Percentiles rank a stretch among this genome's conserved stretches.
These are phyloP conservation scores for Colletotrichum scovillei DNA, from an alignment of 2,329 filamentous ascomycete genomes.

Conservation along the genomic window DNA sequence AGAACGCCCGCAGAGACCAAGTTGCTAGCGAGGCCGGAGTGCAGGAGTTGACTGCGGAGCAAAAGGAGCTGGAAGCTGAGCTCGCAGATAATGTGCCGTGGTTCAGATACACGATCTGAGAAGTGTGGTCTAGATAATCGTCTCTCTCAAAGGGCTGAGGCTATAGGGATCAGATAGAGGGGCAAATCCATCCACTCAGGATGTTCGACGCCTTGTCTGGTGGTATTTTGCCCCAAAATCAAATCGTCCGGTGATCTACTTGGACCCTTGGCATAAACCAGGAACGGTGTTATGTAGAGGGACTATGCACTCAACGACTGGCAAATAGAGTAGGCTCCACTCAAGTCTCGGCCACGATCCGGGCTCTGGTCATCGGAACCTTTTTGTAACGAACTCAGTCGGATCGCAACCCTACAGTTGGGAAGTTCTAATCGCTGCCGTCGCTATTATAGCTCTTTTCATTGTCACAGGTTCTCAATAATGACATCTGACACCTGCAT, in stretches of 20 bases:
- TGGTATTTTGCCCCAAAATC: neutral
- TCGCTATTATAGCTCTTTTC: no score
- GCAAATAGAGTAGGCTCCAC: neutral
- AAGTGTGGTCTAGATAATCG: fast-evolving
- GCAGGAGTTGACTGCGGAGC: slow-evolving; percentile 42
- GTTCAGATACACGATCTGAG: slow-evolving; percentile 44
- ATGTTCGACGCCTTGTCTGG: neutral
- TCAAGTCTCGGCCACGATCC: no score
- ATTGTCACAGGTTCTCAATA: no score
- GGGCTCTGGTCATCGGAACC: no score
- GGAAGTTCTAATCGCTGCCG: no score
- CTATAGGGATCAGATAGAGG: neutral
- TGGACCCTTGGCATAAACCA: neutral
- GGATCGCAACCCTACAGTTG: no score
- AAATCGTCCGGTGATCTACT: neutral
- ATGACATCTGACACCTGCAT: no score
- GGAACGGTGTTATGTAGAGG: neutral
- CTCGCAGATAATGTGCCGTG: slow-evolving; percentile 45
- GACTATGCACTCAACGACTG: neutral
- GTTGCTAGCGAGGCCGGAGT: slow-evolving; percentile 27
- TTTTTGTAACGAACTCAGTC: no score
- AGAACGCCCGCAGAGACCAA: slow-evolving; percentile 45
- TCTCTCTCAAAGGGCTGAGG: no score
- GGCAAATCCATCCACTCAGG: neutral
- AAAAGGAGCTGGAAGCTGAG: slow-evolving; percentile 44